Conservation (phyloP, 164 flowering plant genomes). For the Nymphaea colorata region DNA sequence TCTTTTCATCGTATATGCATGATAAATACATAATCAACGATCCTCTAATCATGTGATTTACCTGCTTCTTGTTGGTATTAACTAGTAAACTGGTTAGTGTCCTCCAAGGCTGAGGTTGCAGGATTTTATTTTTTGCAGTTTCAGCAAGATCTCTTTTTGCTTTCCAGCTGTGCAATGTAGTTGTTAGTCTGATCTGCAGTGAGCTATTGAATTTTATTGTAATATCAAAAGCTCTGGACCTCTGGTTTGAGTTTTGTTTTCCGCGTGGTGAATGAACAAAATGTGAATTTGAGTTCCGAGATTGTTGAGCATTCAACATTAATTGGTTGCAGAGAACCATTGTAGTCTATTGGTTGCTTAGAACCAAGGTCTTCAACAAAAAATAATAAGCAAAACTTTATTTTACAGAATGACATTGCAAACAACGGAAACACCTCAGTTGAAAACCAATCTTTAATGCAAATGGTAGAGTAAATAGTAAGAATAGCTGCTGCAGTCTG, state of each 20-base stretch:
- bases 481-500: neutral
- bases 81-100: neutral
- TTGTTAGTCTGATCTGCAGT: neutral
- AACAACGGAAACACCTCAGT: neutral
- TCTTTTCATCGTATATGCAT: conserved; percentile 29
- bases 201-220: too few relatives aligned
- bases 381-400: neutral
- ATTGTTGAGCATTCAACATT: too few relatives aligned
- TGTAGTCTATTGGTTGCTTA: too few relatives aligned
- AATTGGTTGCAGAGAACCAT: too few relatives aligned
- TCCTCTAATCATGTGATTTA: neutral
- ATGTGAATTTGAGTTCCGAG: too few relatives aligned
- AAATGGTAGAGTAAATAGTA: neutral
- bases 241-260: too few relatives aligned
- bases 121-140: neutral
- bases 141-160: neutral
- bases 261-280: too few relatives aligned
- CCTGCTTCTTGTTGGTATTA: neutral
- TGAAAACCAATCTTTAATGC: neutral
- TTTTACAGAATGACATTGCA: neutral
- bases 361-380: too few relatives aligned
- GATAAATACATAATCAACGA: conserved; percentile 7
- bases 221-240: too few relatives aligned
- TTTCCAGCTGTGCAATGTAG: neutral
- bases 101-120: too few relatives aligned